Conservation (phyloP, 2,329 filamentous ascomycete genomes). For the Apiospora kogelbergensis region DNA sequence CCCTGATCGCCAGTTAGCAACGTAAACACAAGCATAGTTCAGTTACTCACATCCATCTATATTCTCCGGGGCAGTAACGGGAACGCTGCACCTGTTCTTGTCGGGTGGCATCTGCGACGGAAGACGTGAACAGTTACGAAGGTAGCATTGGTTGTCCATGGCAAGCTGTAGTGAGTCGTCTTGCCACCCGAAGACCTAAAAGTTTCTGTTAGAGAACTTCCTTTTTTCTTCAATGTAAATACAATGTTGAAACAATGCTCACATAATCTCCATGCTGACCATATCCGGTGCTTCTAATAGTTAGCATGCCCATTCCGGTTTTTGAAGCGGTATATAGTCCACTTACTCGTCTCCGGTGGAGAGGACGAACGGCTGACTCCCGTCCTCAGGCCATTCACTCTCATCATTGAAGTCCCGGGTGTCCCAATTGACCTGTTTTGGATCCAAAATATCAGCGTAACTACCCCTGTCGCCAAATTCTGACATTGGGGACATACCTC, state of each 20-base stretch:
- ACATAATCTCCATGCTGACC: slow-evolving; percentile 14
- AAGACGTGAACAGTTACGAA: slow-evolving; percentile 29
- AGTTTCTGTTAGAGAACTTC: not conserved
- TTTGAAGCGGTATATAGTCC: not conserved
- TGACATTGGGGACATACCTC: slow-evolving; percentile 22
- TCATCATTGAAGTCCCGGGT: slow-evolving; percentile 32
- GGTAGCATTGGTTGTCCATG: slow-evolving; percentile 32
- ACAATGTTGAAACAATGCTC: not conserved
- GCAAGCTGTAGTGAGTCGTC: slow-evolving; percentile 10
- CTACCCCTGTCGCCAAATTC: fast-evolving
- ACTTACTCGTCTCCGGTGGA: slow-evolving; percentile 36
- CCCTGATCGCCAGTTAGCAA: not conserved
- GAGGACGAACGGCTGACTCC: slow-evolving; percentile 30
- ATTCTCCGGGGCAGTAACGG: slow-evolving; percentile 21
- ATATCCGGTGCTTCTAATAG: slow-evolving; percentile 11
- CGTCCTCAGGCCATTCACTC: slow-evolving; percentile 34
- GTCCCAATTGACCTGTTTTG: slow-evolving; percentile 40
- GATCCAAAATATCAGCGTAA: not conserved
- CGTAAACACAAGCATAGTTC: fast-evolving
- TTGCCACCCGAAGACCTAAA: slow-evolving; percentile 13
- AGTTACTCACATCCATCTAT: slow-evolving; percentile 20
- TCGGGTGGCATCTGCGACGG: slow-evolving; percentile 28
- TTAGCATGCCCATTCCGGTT: not conserved
- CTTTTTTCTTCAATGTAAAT: too few relatives aligned
- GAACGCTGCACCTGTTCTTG: slow-evolving; percentile 29